phyloP scores from a whole-genome alignment of 2,329 filamentous ascomycete species.

The Ilyonectria sp. region DNA sequence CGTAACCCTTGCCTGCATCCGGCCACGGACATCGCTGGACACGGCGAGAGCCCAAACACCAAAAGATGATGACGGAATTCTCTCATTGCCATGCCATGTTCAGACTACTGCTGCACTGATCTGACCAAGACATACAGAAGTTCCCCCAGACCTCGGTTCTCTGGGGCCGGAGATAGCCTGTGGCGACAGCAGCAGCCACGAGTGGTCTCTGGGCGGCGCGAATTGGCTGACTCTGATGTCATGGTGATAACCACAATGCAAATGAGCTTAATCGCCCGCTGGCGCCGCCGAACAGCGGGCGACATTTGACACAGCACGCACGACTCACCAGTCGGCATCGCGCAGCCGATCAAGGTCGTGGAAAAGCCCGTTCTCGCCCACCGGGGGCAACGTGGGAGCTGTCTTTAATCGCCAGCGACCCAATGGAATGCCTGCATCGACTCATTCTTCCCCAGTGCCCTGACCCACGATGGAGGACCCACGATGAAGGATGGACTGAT shows the following conservation, averaged over 20 bases:
- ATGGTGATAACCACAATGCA: slow-evolving; percentile 31
- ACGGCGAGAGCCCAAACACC: not conserved
- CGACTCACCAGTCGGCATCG: slow-evolving; percentile 21
- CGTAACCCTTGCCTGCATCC: not conserved
- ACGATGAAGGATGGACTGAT: slow-evolving; percentile 19
- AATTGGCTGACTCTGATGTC: slow-evolving; percentile 41
- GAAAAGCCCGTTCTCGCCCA: not conserved
- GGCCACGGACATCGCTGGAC: not conserved
- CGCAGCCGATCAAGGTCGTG: slow-evolving; percentile 33
- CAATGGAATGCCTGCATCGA: slow-evolving; percentile 27
- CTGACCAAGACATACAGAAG: not conserved
- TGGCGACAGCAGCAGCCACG: slow-evolving; percentile 29
- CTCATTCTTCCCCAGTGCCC: not conserved
- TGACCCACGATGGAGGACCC: slow-evolving; percentile 8
- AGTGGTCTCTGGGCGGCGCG: slow-evolving; percentile 34
- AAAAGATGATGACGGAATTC: not conserved
- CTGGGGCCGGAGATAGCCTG: slow-evolving; percentile 11
- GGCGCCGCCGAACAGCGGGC: slow-evolving; percentile 30
- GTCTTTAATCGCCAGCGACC: slow-evolving; percentile 7
- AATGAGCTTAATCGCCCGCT: slow-evolving; percentile 35
- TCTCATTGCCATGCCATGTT: not conserved
- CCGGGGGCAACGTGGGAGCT: not conserved
- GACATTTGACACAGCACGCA: slow-evolving; percentile 22
- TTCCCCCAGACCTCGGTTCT: not conserved
- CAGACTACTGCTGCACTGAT: not conserved